These are phyloP conservation scores for Annulohypoxylon truncatum DNA, from an alignment of 2,329 filamentous ascomycete species.

Conservation along the genomic window DNA sequence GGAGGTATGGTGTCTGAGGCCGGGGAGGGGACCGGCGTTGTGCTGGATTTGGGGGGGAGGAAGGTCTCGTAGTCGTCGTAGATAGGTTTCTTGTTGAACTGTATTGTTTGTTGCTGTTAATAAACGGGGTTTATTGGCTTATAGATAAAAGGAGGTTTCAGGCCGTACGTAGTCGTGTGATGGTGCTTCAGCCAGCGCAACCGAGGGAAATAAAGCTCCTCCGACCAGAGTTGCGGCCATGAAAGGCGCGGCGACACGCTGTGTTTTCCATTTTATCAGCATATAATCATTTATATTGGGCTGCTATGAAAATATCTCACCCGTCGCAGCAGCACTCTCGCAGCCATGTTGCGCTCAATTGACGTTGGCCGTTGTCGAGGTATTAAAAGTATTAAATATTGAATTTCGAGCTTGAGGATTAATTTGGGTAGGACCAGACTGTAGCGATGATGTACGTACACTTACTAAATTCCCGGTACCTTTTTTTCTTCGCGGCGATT, in stretches of 20 bases:
- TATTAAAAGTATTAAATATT: slow-evolving; percentile 20
- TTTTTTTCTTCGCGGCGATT: slow-evolving; percentile 46
- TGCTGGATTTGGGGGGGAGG: slow-evolving; percentile 44
- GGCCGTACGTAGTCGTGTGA: slow-evolving; percentile 44
- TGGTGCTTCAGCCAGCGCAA: slow-evolving; percentile 61
- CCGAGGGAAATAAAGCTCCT: slow-evolving; percentile 52
- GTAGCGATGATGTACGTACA: slow-evolving; percentile 34
- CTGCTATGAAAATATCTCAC: slow-evolving; percentile 52
- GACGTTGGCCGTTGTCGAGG: slow-evolving; percentile 45
- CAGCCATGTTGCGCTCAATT: slow-evolving; percentile 68
- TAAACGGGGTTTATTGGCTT: neutral
- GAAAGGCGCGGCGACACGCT: slow-evolving; percentile 65
- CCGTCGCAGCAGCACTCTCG: slow-evolving; percentile 69
- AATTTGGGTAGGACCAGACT: slow-evolving; percentile 9
- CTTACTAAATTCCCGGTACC: slow-evolving; percentile 20
- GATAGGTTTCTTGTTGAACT: slow-evolving; percentile 72
- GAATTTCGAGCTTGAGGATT: slow-evolving; percentile 25
- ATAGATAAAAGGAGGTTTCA: neutral
- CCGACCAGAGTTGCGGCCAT: slow-evolving; percentile 58
- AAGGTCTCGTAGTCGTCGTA: slow-evolving; percentile 76
- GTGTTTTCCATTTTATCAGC: slow-evolving; percentile 44
- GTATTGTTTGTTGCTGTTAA: slow-evolving; percentile 22
- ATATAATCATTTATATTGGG: slow-evolving; percentile 28
- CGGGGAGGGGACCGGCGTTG: slow-evolving; percentile 47
- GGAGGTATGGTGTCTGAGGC: slow-evolving; percentile 50